Conservation (phyloP, 768 basidiomycete genomes). For the Calocybe gangraenosa region DNA sequence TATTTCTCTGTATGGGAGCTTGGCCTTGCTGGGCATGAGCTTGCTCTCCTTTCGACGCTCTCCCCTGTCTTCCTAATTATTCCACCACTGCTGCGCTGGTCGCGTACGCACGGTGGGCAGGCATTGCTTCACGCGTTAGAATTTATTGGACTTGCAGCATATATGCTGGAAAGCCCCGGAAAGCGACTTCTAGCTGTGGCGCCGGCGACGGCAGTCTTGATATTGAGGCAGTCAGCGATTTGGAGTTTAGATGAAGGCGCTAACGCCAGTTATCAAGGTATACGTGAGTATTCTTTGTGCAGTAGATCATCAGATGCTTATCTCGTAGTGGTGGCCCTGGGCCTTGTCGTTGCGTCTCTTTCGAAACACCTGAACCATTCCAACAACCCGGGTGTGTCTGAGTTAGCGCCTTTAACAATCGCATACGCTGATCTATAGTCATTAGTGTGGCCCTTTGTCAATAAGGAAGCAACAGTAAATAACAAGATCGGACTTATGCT, state of each 20-base stretch:
- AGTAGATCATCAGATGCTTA: neutral
- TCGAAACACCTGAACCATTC: conserved; percentile 77
- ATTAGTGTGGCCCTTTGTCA: conserved; percentile 76
- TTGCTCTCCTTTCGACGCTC: conserved; percentile 66
- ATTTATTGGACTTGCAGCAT: conserved; percentile 51
- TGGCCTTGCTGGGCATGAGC: conserved; percentile 78
- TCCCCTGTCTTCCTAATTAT: conserved; percentile 61
- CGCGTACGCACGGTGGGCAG: conserved; percentile 44
- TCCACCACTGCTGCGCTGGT: conserved; percentile 38
- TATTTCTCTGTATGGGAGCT: conserved; percentile 94
- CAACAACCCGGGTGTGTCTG: conserved; percentile 67
- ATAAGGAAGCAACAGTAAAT: conserved; percentile 60
- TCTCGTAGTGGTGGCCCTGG: conserved; percentile 55
- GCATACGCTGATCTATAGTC: no score
- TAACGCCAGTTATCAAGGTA: conserved; percentile 42
- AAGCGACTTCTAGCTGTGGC: conserved; percentile 56
- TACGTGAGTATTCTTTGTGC: conserved; percentile 31
- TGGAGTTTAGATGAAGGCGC: conserved; percentile 39
- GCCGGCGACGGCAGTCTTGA: conserved; percentile 44
- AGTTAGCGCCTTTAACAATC: neutral
- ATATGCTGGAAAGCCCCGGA: conserved; percentile 43
- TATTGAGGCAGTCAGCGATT: conserved; percentile 46
- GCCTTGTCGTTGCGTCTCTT: conserved; percentile 61
- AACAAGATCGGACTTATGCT: conserved; percentile 64
- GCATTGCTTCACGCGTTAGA: conserved; percentile 44